Evolutionary conservation across 441 rosid genomes (phyloP).

Genomic region (Geranium incanum): DNA sequence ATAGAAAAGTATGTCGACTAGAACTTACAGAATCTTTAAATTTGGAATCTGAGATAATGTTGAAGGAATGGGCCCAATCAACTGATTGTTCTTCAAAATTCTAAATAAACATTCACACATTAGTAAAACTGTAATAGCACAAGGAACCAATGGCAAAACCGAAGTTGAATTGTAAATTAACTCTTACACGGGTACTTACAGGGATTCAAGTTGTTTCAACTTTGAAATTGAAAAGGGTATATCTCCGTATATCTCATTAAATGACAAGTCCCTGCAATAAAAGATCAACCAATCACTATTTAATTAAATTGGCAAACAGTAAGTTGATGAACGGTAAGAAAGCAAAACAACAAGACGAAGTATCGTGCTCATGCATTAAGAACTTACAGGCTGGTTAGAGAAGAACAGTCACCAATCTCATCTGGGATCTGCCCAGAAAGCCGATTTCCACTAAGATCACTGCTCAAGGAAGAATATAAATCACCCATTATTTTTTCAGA

Average conservation of each 20-base stretch:
- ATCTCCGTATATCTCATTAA: constrained; percentile 60
- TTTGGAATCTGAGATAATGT: constrained; percentile 85
- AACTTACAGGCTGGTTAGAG: constrained; percentile 50
- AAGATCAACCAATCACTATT: background rate
- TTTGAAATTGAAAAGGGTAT: constrained; percentile 79
- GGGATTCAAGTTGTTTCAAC: constrained; percentile 61
- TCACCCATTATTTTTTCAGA: too few species aligned
- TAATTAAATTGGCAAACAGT: background rate
- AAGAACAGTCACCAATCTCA: constrained; percentile 79
- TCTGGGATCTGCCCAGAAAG: constrained; percentile 82
- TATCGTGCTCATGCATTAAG: background rate
- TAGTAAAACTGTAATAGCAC: background rate
- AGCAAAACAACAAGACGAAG: background rate
- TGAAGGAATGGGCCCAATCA: constrained; percentile 87
- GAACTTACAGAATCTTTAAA: constrained; percentile 67
- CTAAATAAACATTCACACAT: constrained; percentile 24
- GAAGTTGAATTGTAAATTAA: background rate
- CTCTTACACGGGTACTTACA: constrained; percentile 35
- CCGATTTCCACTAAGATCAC: constrained; percentile 77
- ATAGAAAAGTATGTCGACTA: background rate
- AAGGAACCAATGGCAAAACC: background rate
- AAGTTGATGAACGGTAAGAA: background rate
- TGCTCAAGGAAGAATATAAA: constrained; percentile 19
- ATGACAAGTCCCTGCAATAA: constrained; percentile 60
- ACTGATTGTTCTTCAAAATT: constrained; percentile 69